These are phyloP conservation scores for Ogataea pignaliae DNA, from an alignment of 805 yeast species.

Conservation along the genomic window DNA sequence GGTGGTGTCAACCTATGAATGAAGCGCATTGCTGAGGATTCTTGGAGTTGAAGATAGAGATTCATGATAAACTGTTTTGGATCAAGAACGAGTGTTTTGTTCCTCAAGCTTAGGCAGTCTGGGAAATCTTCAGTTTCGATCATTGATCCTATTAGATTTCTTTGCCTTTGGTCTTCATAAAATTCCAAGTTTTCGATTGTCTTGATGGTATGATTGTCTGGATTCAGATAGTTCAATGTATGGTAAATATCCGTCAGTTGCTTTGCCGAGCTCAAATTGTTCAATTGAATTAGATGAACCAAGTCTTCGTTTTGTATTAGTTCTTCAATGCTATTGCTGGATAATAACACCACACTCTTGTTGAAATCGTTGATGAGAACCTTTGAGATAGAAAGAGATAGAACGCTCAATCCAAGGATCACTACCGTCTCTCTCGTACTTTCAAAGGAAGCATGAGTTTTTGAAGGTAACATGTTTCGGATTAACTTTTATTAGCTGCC, in stretches of 20 bases:
- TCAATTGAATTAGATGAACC: slow-evolving; percentile 12
- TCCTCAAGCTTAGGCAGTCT: slow-evolving; percentile 4
- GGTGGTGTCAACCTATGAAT: slow-evolving; percentile 11
- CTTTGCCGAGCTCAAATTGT: slow-evolving; percentile 2
- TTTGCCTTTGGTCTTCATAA: slow-evolving; percentile 4
- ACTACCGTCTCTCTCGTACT: neutral
- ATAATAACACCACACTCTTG: slow-evolving; percentile 10
- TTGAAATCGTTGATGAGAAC: slow-evolving; percentile 8
- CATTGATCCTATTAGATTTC: neutral
- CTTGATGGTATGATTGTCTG: slow-evolving; percentile 4
- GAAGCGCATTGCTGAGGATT: slow-evolving; percentile 1
- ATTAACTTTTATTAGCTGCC: no score
- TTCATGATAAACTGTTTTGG: slow-evolving; percentile 2
- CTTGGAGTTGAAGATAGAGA: slow-evolving; percentile 6
- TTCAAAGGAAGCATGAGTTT: no score
- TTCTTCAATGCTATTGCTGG: slow-evolving; percentile 8
- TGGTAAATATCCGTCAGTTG: slow-evolving; percentile 8
- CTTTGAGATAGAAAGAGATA: slow-evolving; percentile 8
- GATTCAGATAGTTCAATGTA: slow-evolving; percentile 9
- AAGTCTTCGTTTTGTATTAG: slow-evolving; percentile 8
- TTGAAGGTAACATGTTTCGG: no score
- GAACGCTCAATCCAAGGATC: slow-evolving; percentile 9
- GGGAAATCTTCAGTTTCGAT: slow-evolving; percentile 1
- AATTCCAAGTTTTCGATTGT: slow-evolving; percentile 9
- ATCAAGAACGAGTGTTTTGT: slow-evolving; percentile 3